Conservation (phyloP, 495 filamentous ascomycete species). For the Patellaria atrata region DNA sequence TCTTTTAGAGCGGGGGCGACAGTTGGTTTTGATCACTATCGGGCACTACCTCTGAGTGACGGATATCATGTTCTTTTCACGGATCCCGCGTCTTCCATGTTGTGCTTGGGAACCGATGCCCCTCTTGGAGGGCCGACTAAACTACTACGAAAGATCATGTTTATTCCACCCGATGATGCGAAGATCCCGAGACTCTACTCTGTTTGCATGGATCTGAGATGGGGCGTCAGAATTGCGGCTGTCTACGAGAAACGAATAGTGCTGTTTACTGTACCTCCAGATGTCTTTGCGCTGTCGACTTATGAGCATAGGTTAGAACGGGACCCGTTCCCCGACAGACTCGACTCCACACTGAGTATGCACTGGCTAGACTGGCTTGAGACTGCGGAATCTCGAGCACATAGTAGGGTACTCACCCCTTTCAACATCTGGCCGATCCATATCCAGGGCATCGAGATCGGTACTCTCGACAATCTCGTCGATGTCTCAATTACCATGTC, state of each 20-base stretch:
- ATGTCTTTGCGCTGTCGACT: constrained; percentile 32
- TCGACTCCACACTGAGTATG: constrained; percentile 5
- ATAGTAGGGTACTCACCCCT: constrained; percentile 1
- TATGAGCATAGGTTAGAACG: constrained; percentile 14
- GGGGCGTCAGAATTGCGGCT: constrained; percentile 49
- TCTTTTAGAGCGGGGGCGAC: not conserved
- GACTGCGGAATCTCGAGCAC: not conserved
- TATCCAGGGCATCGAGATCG: constrained; percentile 12
- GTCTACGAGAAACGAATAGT: constrained; percentile 40
- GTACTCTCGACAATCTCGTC: constrained; percentile 7
- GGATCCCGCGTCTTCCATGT: constrained; percentile 41
- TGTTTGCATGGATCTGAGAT: constrained; percentile 42
- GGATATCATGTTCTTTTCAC: constrained; percentile 57
- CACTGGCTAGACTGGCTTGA: constrained; percentile 17
- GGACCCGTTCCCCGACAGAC: constrained; percentile 3
- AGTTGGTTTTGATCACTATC: constrained; percentile 43
- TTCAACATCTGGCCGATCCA: constrained; percentile 13
- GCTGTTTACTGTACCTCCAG: constrained; percentile 49
- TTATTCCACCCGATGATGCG: constrained; percentile 28
- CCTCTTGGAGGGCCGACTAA: constrained; percentile 42
- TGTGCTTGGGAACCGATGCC: constrained; percentile 55
- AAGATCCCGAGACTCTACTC: constrained; percentile 36
- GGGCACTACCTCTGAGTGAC: constrained; percentile 54
- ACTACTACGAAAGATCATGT: constrained; percentile 34
- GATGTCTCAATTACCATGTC: constrained; percentile 12